Conservation (phyloP, 1,284 basidiomycete genomes). For the Vanrija sp. region DNA sequence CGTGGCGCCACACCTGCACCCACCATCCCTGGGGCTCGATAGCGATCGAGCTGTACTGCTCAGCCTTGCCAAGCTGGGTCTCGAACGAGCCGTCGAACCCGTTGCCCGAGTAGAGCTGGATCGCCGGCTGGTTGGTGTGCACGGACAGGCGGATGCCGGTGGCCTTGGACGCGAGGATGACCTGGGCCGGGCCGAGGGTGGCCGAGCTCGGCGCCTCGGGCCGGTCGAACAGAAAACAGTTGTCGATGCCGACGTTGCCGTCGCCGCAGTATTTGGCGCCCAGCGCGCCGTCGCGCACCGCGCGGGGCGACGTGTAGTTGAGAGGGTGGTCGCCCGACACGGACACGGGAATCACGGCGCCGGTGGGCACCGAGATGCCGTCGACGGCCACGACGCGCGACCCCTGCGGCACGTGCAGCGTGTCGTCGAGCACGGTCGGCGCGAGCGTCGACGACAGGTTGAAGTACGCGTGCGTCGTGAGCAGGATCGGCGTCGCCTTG, state of each 20-base stretch:
- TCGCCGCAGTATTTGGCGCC: constrained; percentile 21
- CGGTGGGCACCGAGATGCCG: constrained; percentile 27
- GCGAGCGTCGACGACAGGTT: constrained; percentile 27
- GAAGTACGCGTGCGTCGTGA: constrained; percentile 40
- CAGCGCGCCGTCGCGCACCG: constrained; percentile 17
- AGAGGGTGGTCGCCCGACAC: constrained; percentile 15
- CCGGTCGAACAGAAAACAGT: constrained; percentile 34
- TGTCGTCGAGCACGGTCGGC: constrained; percentile 26
- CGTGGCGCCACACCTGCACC: not conserved
- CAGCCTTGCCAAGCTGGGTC: constrained; percentile 10
- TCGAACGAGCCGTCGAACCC: constrained; percentile 19
- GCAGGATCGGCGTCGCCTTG: constrained; percentile 30
- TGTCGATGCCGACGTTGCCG: constrained; percentile 31
- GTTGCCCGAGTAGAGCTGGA: constrained; percentile 30
- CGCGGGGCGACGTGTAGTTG: constrained; percentile 26
- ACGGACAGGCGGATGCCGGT: constrained; percentile 32
- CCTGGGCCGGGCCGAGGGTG: constrained; percentile 6
- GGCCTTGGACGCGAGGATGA: constrained; percentile 16
- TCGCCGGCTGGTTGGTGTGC: constrained; percentile 28
- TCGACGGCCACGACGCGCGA: constrained; percentile 28
- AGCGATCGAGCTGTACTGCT: constrained; percentile 32
- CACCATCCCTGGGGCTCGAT: constrained; percentile 33
- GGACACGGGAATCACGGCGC: constrained; percentile 17
- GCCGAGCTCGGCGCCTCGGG: constrained; percentile 1
- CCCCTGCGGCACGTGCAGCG: constrained; percentile 26